Evolutionary conservation across 208 protist species (phyloP).

Genomic region (Trypanosoma theileri): DNA sequence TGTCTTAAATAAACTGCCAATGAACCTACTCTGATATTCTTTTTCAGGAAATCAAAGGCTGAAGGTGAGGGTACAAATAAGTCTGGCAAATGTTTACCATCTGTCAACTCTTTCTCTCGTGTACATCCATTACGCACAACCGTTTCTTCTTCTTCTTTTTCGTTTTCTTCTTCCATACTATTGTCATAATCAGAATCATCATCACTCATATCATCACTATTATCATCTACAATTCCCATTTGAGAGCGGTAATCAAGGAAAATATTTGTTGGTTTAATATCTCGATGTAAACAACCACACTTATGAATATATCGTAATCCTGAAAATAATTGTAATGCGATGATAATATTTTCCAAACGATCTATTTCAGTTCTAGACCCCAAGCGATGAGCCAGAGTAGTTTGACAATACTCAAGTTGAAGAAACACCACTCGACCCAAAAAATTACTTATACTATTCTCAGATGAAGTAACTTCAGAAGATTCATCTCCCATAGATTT

Average conservation of each 20-base stretch:
- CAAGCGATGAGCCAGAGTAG: constrained; percentile 66
- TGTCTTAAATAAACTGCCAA: constrained; percentile 10
- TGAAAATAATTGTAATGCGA: constrained; percentile 56
- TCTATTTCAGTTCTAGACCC: constrained; percentile 46
- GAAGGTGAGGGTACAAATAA: neutral
- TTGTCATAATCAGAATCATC: neutral
- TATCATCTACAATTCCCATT: constrained; percentile 17
- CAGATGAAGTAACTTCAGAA: constrained; percentile 5
- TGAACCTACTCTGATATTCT: neutral
- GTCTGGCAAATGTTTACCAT: neutral
- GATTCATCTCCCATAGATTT: constrained; percentile 20
- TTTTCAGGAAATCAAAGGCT: constrained; percentile 21
- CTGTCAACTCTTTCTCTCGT: neutral
- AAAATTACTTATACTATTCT: constrained; percentile 1
- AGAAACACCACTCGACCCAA: constrained; percentile 67
- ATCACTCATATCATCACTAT: constrained; percentile 18
- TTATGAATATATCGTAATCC: constrained; percentile 75
- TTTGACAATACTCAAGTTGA: constrained; percentile 87
- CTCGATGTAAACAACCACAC: constrained; percentile 70
- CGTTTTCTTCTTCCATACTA: constrained; percentile 2
- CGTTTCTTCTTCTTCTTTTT: neutral
- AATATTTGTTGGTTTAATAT: constrained; percentile 87
- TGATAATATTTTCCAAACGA: constrained; percentile 77
- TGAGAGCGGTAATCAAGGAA: constrained; percentile 83
- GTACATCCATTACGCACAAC: neutral